phyloP scores from a whole-genome alignment of 495 filamentous ascomycete species.

The Sporormia fimetaria region DNA sequence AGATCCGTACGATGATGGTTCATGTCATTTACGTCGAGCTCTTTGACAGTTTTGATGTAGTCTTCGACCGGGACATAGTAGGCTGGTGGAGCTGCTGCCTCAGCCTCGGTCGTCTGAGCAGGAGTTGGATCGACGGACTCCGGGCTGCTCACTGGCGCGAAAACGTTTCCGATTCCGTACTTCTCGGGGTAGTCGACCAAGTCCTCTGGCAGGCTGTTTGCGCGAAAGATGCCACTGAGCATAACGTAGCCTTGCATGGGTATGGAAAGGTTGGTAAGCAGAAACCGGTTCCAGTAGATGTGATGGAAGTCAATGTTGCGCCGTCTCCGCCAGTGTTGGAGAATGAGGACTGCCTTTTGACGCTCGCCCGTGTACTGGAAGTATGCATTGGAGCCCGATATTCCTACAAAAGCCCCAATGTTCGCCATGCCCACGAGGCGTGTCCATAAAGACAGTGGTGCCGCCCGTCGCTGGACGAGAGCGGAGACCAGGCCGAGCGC shows the following conservation, averaged over 20 bases:
- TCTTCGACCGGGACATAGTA: too few relatives aligned
- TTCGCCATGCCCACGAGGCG: slow-evolving; percentile 4
- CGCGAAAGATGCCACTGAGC: slow-evolving; percentile 2
- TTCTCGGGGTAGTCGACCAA: neutral
- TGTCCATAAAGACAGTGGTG: neutral
- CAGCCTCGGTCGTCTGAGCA: too few relatives aligned
- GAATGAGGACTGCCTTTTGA: slow-evolving; percentile 1
- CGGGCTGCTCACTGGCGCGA: too few relatives aligned
- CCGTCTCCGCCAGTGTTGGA: neutral
- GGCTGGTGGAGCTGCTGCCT: too few relatives aligned
- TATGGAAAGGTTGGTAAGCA: neutral
- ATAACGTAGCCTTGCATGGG: slow-evolving; percentile 2
- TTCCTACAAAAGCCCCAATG: neutral
- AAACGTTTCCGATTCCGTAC: too few relatives aligned
- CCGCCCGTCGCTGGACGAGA: neutral
- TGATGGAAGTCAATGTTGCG: slow-evolving; percentile 2
- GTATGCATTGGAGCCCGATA: neutral
- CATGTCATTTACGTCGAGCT: too few relatives aligned
- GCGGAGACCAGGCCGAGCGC: slow-evolving; percentile 2
- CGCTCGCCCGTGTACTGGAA: slow-evolving; percentile 11
- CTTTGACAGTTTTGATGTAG: too few relatives aligned
- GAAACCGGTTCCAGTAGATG: slow-evolving; percentile 7
- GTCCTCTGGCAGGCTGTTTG: neutral
- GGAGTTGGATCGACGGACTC: too few relatives aligned
- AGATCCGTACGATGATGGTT: too few relatives aligned